Base-by-base conservation (phyloP, 495 filamentous ascomycete genomes). In the Aspergillus cristatus region DNA sequence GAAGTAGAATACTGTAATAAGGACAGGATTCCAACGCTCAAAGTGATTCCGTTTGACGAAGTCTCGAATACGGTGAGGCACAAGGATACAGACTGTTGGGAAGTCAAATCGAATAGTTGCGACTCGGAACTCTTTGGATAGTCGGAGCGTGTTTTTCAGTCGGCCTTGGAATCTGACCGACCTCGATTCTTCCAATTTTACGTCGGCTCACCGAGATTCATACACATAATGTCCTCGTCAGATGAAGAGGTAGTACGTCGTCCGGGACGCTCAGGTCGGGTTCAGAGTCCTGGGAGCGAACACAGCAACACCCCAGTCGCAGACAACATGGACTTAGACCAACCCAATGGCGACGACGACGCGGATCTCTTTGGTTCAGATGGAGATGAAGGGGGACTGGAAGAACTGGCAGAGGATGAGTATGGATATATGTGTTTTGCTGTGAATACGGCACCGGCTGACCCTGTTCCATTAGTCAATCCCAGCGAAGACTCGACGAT, bases 311-410 rank as follows among this genome's bases (percentile, higher is more conserved):
- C 40, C 31, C 45, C 51, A 14, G 45, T 43, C 17, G 46, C 47
- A 14, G 58, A 55, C 5, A 71, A 75, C 32, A 61, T 68, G 46
- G 20, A 24, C 20, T 4, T 24, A 8, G 20, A 24, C 20, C 4
- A 24, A 8, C 20, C 20, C 4, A 60, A 70, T 28, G 57, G 54
- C 32, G 71, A 74, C 25, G 51, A 74, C 13, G 58, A 67, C 40
- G 72, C 72, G 35, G 83, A 85, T 43, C 69, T 88, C 10, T 88
- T 88, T 38, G 83, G 82, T 13, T 67, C 70, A 1, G 71, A 60
- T 17, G 64, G 56, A 5, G 57, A 50, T 4, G 65, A 72, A 14
- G 65, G 45, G 8, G 67, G 63, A 12, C 44, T 60, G 11, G 67
- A 63, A 6, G 50, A 62, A 24, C 24, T 26, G 20, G n/a, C n/a